Evolutionary conservation across 208 protist species (phyloP).

Genomic region (Leishmania tropica): DNA sequence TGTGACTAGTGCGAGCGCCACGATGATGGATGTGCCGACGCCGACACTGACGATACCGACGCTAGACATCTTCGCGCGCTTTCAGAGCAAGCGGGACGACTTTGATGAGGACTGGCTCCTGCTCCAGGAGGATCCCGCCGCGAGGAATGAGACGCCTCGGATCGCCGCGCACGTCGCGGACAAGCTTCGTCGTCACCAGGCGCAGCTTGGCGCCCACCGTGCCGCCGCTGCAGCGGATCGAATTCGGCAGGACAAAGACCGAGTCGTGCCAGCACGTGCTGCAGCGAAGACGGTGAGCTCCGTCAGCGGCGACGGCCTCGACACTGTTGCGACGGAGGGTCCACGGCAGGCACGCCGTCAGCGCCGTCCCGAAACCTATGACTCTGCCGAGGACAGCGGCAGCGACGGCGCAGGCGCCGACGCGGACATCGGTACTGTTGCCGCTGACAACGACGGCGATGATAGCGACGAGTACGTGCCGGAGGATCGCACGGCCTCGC

Average conservation of each 20-base stretch:
- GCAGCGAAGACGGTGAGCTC: not conserved
- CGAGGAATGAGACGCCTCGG: slow-evolving; percentile 19
- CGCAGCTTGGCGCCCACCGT: slow-evolving; percentile 17
- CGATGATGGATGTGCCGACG: slow-evolving; percentile 11
- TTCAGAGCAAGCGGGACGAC: slow-evolving; percentile 66
- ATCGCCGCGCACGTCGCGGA: slow-evolving; percentile 41
- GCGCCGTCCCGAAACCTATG: slow-evolving; percentile 21
- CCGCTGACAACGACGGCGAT: slow-evolving; percentile 9
- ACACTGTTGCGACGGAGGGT: not conserved
- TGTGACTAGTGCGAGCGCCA: not conserved
- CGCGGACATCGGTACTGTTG: not conserved
- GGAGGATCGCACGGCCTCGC: slow-evolving; percentile 26
- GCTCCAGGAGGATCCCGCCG: slow-evolving; percentile 54
- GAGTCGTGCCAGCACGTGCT: not conserved
- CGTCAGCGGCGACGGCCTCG: not conserved
- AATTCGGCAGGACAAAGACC: not conserved
- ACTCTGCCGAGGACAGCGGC: slow-evolving; percentile 10
- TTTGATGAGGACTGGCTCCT: slow-evolving; percentile 77
- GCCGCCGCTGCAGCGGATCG: slow-evolving; percentile 25
- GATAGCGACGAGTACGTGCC: slow-evolving; percentile 52
- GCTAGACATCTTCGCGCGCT: slow-evolving; percentile 69
- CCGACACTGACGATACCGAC: slow-evolving; percentile 39
- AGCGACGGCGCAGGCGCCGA: not conserved
- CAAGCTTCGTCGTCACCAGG: slow-evolving; percentile 54
- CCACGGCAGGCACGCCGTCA: not conserved